Percentiles rank a stretch among this genome's conserved stretches.
Conservation (phyloP, 106 monocot genomes). For the Gastrodia elata region DNA sequence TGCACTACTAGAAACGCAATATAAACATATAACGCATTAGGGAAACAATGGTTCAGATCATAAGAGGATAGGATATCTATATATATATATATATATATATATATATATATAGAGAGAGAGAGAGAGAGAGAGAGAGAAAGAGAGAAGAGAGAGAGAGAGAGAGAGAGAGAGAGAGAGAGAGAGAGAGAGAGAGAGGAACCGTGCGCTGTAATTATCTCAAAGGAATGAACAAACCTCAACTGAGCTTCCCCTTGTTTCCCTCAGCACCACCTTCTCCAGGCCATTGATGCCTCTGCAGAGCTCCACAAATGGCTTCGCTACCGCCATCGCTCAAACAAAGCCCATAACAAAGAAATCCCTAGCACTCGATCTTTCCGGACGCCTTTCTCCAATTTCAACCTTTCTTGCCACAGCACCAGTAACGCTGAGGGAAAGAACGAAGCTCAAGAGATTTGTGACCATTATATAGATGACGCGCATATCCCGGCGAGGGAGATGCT, state of each 20-base stretch:
- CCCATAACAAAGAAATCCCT: constrained; percentile 35
- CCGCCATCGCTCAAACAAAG: constrained; percentile 34
- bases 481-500: neutral
- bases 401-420: neutral
- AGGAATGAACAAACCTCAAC: constrained; percentile 29
- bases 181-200: neutral
- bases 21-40: neutral
- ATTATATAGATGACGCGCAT: neutral
- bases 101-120: no score
- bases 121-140: no score
- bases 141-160: no score
- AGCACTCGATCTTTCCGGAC: constrained; percentile 10
- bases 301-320: constrained; percentile 26
- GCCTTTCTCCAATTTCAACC: constrained; percentile 2
- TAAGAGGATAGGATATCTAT: no score
- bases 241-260: constrained; percentile 31
- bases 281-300: constrained; percentile 41
- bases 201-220: neutral
- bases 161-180: no score
- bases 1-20: neutral
- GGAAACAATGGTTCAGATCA: neutral
- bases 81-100: no score
- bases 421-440: neutral
- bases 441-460: neutral
- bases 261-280: constrained; percentile 43